Evolutionary conservation across 2,329 filamentous ascomycete species (phyloP), one percentile per base, ranked within the genome.

Genomic region (Cladosporium sp.): DNA sequence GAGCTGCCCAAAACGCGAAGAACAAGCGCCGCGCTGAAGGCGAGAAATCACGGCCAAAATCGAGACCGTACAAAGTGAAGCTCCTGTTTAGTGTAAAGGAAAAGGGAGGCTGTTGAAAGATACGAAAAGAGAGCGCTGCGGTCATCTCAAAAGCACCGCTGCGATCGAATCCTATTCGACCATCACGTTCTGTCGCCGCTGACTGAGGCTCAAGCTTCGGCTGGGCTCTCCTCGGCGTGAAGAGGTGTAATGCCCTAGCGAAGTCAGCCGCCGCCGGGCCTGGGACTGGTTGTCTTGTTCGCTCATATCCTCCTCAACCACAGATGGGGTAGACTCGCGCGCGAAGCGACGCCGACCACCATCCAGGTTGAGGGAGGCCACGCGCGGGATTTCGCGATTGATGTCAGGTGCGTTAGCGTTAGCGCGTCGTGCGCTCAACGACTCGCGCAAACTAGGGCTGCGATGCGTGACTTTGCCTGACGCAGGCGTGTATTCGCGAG

Each of bases 371-470:
- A 61, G 34, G 16, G 59, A 61, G 16, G 56, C 46, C 16, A 57
- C 55, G 13, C 59, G 54, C 6, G 54, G 49, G 5, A 48, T n/a
- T 7, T 59, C 54, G 22, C 52, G 48, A 45, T 58, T 55, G 13
- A 14, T 28, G 18, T 56, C 56, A 13, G 42, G 46, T 3, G 56
- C 54, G 31, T 43, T 42, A 9, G 46, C 46, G 34, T 54, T 59
- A 2, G 54, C 49, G 4, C 59, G 58, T 42, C 59, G 50, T 32
- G 56, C 55, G 19, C 52, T 54, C n/a, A 61, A 42, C 14, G 56
- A 56, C 34, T 61, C 56, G 7, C 59, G 57, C 13, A 61, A 37
- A 48, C 56, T 58, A 14, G 58, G 41, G 46, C 52, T 35, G 40
- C 50, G 50, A 28, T 40, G 35, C 14, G 50, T 22, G 14, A 33